Evolutionary conservation across 176 grass and related monocot species (phyloP).

Genomic region (Carex pumila): DNA sequence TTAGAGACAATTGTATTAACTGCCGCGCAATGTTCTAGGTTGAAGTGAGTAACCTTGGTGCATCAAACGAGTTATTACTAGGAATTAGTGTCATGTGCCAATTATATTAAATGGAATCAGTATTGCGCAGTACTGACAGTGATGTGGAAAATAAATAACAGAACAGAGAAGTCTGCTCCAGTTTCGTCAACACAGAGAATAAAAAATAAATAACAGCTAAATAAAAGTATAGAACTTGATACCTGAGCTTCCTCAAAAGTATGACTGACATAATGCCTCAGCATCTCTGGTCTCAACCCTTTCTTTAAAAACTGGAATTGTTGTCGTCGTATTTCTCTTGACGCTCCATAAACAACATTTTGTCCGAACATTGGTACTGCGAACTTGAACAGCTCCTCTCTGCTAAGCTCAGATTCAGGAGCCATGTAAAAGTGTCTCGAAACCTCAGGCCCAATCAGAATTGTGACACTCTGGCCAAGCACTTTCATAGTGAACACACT

Average conservation of each 20-base stretch:
- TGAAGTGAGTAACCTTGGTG: too few species aligned
- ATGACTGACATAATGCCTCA: conserved; percentile 37
- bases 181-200: neutral
- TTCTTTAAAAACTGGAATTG: conserved; percentile 60
- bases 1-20: too few species aligned
- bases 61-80: too few species aligned
- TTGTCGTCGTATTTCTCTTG: conserved; percentile 31
- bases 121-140: too few species aligned
- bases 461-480: conserved; percentile 29
- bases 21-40: too few species aligned
- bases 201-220: too few species aligned
- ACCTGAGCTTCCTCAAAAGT: conserved; percentile 51
- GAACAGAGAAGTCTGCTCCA: neutral
- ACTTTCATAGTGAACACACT: conserved; percentile 44
- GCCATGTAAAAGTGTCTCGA: conserved; percentile 37
- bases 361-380: conserved; percentile 47
- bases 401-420: too few species aligned
- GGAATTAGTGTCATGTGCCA: too few species aligned
- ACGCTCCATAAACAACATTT: conserved; percentile 42
- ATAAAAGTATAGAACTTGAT: neutral
- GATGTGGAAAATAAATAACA: too few species aligned
- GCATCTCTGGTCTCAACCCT: conserved; percentile 36
- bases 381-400: too few species aligned
- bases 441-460: conserved; percentile 46
- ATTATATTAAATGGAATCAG: too few species aligned